Evolutionary conservation across 106 monocot species (phyloP).

Genomic region (Acorus gramineus): DNA sequence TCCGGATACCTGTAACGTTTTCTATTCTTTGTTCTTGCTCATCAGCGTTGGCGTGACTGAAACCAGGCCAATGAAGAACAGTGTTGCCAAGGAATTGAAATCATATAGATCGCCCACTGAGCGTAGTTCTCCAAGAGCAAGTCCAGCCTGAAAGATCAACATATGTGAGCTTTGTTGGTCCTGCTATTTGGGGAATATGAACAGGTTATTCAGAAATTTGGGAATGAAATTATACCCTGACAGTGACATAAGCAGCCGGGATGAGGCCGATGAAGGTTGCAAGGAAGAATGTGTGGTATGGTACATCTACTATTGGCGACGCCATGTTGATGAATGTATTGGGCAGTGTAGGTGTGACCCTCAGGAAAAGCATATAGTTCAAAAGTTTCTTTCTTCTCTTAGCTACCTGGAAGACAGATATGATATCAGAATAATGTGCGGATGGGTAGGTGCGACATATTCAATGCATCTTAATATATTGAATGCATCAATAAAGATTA

Average conservation of each 20-base stretch:
- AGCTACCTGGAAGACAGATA: conserved; percentile 51
- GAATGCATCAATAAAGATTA: no score
- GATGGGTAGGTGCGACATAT: no score
- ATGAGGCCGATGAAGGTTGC: conserved; percentile 81
- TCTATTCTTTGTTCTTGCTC: conserved; percentile 30
- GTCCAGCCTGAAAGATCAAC: conserved; percentile 56
- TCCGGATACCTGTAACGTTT: no score
- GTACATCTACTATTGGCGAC: conserved; percentile 88
- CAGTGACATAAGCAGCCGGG: conserved; percentile 89
- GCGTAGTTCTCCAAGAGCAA: conserved; percentile 81
- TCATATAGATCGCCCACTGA: conserved; percentile 86
- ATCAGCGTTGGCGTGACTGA: conserved; percentile 82
- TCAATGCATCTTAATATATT: no score
- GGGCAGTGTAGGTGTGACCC: conserved; percentile 91
- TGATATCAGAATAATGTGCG: no score
- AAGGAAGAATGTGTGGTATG: conserved; percentile 68
- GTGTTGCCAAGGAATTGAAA: conserved; percentile 65
- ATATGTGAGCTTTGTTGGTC: not conserved
- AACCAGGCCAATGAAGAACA: conserved; percentile 87
- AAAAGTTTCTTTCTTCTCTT: conserved; percentile 76
- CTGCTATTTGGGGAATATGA: no score
- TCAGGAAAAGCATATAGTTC: conserved; percentile 97
- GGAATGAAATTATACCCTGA: conserved; percentile 39
- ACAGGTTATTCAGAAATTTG: no score
- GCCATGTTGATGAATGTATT: conserved; percentile 97